A percentile compares a stretch with the other conserved stretches of the same genome.
Evolutionary conservation across 179 eudicot species (phyloP).

Genomic region (Beta lomatogona): DNA sequence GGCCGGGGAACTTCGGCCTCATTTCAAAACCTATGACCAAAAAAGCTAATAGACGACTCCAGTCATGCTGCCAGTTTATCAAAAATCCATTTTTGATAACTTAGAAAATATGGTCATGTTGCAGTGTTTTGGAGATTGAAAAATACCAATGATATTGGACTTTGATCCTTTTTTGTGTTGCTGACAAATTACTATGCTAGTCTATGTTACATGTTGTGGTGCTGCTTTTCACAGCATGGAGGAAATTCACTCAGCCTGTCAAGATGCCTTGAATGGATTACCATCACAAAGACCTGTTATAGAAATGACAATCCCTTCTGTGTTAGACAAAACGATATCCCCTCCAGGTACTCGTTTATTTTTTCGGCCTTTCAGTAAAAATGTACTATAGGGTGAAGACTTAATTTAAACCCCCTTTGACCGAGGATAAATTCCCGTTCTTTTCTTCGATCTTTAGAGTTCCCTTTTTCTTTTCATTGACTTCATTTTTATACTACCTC

Average conservation of each 20-base stretch:
- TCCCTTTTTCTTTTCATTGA: background rate
- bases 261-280: conserved; percentile 68
- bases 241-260: conserved; percentile 80
- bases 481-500: background rate
- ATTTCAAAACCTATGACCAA: background rate
- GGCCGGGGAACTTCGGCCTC: background rate
- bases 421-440: background rate
- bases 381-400: background rate
- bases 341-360: conserved; percentile 61
- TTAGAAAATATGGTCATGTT: background rate
- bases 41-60: background rate
- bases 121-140: background rate
- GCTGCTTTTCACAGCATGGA: conserved; percentile 59
- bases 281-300: conserved; percentile 91
- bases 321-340: conserved; percentile 81
- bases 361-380: background rate
- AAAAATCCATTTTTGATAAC: background rate
- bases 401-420: background rate
- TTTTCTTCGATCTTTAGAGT: background rate
- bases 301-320: conserved; percentile 97
- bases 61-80: conserved; percentile 7
- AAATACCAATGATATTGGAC: background rate
- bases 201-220: background rate
- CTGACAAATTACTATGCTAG: background rate
- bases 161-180: background rate